phyloP scores from a whole-genome alignment of 371 early-diverging fungal species.

The Mortierella sp. region DNA sequence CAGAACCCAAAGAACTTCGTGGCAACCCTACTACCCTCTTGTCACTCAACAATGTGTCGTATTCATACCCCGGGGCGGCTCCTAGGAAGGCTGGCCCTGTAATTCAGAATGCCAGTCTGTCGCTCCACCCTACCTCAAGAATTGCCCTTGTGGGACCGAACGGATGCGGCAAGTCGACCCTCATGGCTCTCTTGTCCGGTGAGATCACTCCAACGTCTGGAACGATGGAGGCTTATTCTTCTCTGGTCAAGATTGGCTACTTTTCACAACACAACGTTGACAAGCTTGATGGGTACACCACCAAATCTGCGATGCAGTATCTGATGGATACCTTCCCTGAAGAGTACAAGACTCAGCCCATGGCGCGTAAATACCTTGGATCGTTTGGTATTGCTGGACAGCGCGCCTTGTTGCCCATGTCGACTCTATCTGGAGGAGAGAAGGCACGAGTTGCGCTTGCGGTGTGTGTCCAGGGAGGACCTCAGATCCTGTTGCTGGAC shows the following conservation, averaged over 20 bases:
- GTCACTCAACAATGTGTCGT: conserved; percentile 70
- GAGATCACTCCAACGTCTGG: conserved; percentile 66
- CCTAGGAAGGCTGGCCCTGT: conserved; percentile 50
- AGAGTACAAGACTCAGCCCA: conserved; percentile 61
- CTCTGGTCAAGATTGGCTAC: conserved; percentile 73
- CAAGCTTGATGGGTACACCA: conserved; percentile 61
- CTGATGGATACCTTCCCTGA: conserved; percentile 59
- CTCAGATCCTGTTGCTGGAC: conserved; percentile 85
- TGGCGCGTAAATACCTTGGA: conserved; percentile 73
- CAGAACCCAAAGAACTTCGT: conserved; percentile 67
- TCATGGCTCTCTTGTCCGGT: conserved; percentile 78
- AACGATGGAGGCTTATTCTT: conserved; percentile 64
- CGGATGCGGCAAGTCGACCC: conserved; percentile 87
- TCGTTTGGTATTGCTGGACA: conserved; percentile 73
- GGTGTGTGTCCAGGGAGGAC: conserved; percentile 64
- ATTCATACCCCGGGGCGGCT: conserved; percentile 59
- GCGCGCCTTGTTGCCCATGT: conserved; percentile 60
- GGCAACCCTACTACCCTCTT: conserved; percentile 69
- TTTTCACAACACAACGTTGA: conserved; percentile 87
- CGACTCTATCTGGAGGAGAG: conserved; percentile 78
- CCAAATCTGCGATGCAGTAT: conserved; percentile 59
- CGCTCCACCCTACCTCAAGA: conserved; percentile 66
- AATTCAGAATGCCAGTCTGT: conserved; percentile 67
- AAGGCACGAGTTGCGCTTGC: conserved; percentile 80
- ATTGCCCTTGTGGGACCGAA: conserved; percentile 83